Percentiles rank a stretch among this genome's conserved stretches.
phyloP scores from a whole-genome alignment of 2,329 filamentous ascomycete genomes.

The Incumbomyces lentus region DNA sequence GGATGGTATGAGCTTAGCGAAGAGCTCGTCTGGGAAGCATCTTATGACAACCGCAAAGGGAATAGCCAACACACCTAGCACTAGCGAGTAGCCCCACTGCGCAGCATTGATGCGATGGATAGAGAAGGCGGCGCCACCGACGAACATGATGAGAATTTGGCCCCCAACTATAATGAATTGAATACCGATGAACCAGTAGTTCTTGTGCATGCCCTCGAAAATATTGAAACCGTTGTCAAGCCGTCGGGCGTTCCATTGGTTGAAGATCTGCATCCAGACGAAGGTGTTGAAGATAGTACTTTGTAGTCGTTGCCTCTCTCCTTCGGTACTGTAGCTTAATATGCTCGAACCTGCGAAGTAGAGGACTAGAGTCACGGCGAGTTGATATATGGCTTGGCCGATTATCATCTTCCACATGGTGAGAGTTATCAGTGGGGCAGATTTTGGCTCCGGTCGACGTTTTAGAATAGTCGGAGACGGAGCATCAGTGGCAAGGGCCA shows the following conservation, averaged over 20 bases:
- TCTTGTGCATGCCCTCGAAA: constrained; percentile 47
- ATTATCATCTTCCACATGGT: constrained; percentile 35
- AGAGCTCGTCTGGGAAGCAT: constrained; percentile 42
- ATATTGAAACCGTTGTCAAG: constrained; percentile 55
- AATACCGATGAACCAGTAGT: constrained; percentile 49
- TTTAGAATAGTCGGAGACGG: constrained; percentile 46
- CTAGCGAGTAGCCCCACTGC: constrained; percentile 47
- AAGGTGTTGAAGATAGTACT: constrained; percentile 61
- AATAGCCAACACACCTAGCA: constrained; percentile 39
- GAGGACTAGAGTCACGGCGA: constrained; percentile 27
- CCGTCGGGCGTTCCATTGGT: constrained; percentile 55
- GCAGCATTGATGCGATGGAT: constrained; percentile 40
- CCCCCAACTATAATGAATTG: constrained; percentile 48
- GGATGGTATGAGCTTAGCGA: constrained; percentile 33
- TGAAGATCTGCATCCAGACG: constrained; percentile 65
- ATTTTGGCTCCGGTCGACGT: constrained; percentile 35
- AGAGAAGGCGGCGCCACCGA: constrained; percentile 46
- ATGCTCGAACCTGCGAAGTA: constrained; percentile 51
- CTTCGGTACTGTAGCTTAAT: constrained; percentile 38
- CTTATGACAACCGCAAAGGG: constrained; percentile 42
- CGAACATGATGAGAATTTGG: constrained; percentile 48
- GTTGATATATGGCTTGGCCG: constrained; percentile 30
- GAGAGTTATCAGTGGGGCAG: constrained; percentile 32
- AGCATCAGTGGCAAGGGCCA: constrained; percentile 52
- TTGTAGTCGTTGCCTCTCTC: constrained; percentile 38